Evolutionary conservation across 2,329 filamentous ascomycete genomes (phyloP), one percentile per base, ranked within the genome.

Genomic region (Phaeosphaeriaceae sp.): DNA sequence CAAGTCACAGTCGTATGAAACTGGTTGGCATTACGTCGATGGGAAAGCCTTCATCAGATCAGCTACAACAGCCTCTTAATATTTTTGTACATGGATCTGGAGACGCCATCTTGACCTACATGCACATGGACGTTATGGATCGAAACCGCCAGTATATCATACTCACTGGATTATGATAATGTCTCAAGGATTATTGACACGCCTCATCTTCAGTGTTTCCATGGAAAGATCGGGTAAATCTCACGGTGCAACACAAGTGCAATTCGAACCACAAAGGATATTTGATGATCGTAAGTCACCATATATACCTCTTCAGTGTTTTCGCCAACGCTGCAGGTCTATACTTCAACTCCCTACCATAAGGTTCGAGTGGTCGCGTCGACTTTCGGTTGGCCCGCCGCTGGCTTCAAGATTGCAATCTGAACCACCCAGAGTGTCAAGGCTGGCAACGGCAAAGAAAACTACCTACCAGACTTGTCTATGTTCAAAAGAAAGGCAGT

Each of bases 381-480:
- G 42, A 23, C 13, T 23, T 46, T 9, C 19, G 23, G 4, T 7
- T 11, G 13, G 43, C 43, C 19, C 23, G 22, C 6, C 8, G 7
- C 11, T 46, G 43, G 43, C 19, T 46, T 9, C 43, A 23, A 11
- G 9, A 23, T 15, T 46, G 43, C 22, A 10, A 11, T 9, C 23
- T 9, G 19, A 30, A 21, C 26, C 52, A 40, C 35, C 22, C 22
- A 26, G 28, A 40, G 23, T 52, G 35, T n/a, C 30, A 19, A 1
- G 49, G 22, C 11, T 40, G 35, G 35, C 28, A 4, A 7, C 23
- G 10, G 23, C 32, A 43, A 47, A 51, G 15, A 17, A 24, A 49
- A 43, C 24, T 49, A 48, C 52, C 40, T 44, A 43, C 54, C 53
- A 52, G 57, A 58, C 47, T 49, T 30, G 47, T 49, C 2, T 10